These are phyloP conservation scores for Fusarium pilosicola DNA, from an alignment of 2,329 filamentous ascomycete species.

Conservation along the genomic window DNA sequence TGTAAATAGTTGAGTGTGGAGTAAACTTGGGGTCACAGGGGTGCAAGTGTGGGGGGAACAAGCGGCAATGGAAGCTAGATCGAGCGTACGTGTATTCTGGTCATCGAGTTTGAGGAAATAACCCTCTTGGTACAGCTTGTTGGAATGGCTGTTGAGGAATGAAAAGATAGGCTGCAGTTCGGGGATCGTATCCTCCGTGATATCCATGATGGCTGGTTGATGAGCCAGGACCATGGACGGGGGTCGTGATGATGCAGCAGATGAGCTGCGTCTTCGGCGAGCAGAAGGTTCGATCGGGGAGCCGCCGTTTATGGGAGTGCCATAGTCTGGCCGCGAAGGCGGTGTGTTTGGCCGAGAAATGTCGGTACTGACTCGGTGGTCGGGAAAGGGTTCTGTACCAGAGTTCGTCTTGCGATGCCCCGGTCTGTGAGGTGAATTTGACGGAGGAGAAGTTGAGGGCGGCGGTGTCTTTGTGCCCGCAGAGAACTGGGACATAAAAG, in stretches of 20 bases:
- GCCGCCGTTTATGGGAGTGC: constrained; percentile 53
- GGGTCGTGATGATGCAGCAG: constrained; percentile 64
- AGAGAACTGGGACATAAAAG: constrained; percentile 87
- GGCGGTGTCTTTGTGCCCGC: constrained; percentile 58
- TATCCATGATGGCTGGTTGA: constrained; percentile 86
- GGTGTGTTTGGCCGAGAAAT: constrained; percentile 53
- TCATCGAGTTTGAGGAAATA: constrained; percentile 98
- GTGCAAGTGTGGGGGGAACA: constrained; percentile 10
- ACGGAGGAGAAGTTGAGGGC: constrained; percentile 56
- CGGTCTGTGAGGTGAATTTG: constrained; percentile 47
- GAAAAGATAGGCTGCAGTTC: constrained; percentile 95
- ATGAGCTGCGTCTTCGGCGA: constrained; percentile 59
- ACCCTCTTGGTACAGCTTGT: constrained; percentile 97
- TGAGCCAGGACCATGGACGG: constrained; percentile 88
- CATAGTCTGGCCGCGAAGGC: constrained; percentile 54
- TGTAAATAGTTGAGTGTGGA: constrained; percentile 15
- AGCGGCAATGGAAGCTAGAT: constrained; percentile 41
- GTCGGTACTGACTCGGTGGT: constrained; percentile 49
- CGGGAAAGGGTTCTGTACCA: constrained; percentile 48
- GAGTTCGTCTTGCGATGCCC: constrained; percentile 46
- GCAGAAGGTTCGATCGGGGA: constrained; percentile 56
- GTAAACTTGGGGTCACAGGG: constrained; percentile 21
- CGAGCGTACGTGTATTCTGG: constrained; percentile 81
- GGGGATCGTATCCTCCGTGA: constrained; percentile 85
- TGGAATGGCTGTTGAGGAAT: constrained; percentile 92